Percentiles rank a stretch among this genome's conserved stretches.
Evolutionary conservation across 2,329 filamentous ascomycete species (phyloP).

Genomic region (Aspergillus sp.): DNA sequence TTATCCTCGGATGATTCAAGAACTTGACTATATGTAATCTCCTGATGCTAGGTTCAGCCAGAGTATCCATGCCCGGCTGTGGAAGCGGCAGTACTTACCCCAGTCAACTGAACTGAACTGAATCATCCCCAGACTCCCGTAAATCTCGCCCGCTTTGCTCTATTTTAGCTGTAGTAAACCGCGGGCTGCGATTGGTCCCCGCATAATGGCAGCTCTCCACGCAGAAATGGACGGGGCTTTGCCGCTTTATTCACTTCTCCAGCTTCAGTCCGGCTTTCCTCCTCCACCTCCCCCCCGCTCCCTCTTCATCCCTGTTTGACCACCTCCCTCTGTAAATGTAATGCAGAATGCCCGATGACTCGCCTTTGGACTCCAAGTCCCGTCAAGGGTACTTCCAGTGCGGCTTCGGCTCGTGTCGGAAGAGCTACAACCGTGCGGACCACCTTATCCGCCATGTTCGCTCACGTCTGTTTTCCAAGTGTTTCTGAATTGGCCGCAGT

Average conservation of each 20-base stretch:
- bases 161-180: background rate
- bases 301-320: background rate
- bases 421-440: slow-evolving; percentile 53
- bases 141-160: too few relatives aligned
- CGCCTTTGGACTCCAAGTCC: slow-evolving; percentile 11
- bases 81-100: background rate
- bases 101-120: background rate
- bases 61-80: too few relatives aligned
- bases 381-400: slow-evolving; percentile 46
- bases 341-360: slow-evolving; percentile 7
- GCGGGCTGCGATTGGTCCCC: background rate
- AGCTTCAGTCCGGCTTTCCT: background rate
- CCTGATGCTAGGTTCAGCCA: too few relatives aligned
- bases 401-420: slow-evolving; percentile 53
- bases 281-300: background rate
- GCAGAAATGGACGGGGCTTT: too few relatives aligned
- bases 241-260: too few relatives aligned
- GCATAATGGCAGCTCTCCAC: background rate
- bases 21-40: too few relatives aligned
- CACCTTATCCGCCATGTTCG: slow-evolving; percentile 56
- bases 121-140: background rate
- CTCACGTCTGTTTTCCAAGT: slow-evolving; percentile 40
- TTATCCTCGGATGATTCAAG: too few relatives aligned
- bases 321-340: background rate
- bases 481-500: slow-evolving; percentile 11